Base-by-base conservation (phyloP, 2,329 filamentous ascomycete genomes). In the Exophiala viscosa region DNA sequence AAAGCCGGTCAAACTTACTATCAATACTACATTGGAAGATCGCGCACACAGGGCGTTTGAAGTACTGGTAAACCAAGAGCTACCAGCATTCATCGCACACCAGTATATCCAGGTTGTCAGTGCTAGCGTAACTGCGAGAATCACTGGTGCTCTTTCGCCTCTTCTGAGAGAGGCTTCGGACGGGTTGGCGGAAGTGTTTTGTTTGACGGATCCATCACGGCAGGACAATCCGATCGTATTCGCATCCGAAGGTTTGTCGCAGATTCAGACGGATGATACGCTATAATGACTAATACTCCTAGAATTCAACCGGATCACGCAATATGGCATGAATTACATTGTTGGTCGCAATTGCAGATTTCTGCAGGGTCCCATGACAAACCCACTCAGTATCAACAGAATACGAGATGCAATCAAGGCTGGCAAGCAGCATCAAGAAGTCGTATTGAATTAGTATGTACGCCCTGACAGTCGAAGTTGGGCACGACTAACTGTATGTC, bases 261-360 rank as follows among this genome's bases (percentile, higher is more conserved):
- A 39, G 20, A 31, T 8, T n/a, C n/a, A n/a, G n/a, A n/a, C 17
- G 13, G 6, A 18, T 10, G 8, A 2, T 31, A 34, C 40, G 13
- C 14, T 14, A 10, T 15, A 7, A 6, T 28, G 15, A 15, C 56
- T 56, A 31, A 60, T 39, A 50, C 11, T 13, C 23, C 18, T 53
- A 87, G 86, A 88, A 67, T 90, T 89, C 61, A 80, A 88, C 60
- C 77, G 81, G 43, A 87, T 85, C 3, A 90, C 86, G 0, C 85
- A 90, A 59, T 90, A 90, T 63, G 85, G 85, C 3, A 82, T 87
- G 70, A 78, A 76, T 50, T 88, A 90, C 64, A 80, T 84, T 2
- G 79, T 91, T 14, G 87, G 87, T 0, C 81, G 85, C 31, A 91
- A 91, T 58, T 90, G 87, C 62, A 82, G 87, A 6, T 90, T 91